Evolutionary conservation across 1,284 basidiomycete species (phyloP), one percentile per base, ranked within the genome.

Genomic region (Cerrena zonata): DNA sequence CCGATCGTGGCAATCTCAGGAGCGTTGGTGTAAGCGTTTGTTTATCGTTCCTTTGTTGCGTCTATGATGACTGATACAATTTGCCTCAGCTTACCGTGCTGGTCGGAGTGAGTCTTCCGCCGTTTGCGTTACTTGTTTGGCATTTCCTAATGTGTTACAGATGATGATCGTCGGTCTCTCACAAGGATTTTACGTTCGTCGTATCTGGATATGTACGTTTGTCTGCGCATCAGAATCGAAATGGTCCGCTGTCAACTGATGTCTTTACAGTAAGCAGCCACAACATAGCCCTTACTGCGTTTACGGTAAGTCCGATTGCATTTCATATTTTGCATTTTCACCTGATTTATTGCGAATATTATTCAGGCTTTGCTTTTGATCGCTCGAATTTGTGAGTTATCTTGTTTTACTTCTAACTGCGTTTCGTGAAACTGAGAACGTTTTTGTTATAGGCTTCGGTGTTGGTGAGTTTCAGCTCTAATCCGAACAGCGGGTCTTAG

Each of bases 111-210:
- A 46, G 45, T 18, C 5, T n/a, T 7, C 18, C 45, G n/a, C 10
- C 15, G 11, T 12, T 44, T 5, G 10, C 23, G 12, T 23, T 12
- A 45, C n/a, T 45, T 11, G 15, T 18, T 30, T 7, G 18, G 15
- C 27, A 18, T 30, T 34, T n/a, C n/a, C 21, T 7, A 34, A 15
- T 27, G 23, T 36, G 4, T 4, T 46, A 19, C 18, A 46, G 45
- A 46, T 30, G 24, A 7, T 46, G 25, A 46, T 46, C 27, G 18
- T 27, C 4, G 27, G 4, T 26, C 18, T 23, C 21, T 23, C 25
- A n/a, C 25, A 46, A 36, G n/a, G n/a, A 30, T 46, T 30, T 19
- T 46, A 30, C 26, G n/a, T 46, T 26, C 45, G 45, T 19, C 45
- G 45, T 12, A 46, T 46, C 12, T 46, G 27, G 23, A 34, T 46